These are phyloP conservation scores for Parathielavia appendiculata DNA, from an alignment of 495 filamentous ascomycete species.

Conservation along the genomic window DNA sequence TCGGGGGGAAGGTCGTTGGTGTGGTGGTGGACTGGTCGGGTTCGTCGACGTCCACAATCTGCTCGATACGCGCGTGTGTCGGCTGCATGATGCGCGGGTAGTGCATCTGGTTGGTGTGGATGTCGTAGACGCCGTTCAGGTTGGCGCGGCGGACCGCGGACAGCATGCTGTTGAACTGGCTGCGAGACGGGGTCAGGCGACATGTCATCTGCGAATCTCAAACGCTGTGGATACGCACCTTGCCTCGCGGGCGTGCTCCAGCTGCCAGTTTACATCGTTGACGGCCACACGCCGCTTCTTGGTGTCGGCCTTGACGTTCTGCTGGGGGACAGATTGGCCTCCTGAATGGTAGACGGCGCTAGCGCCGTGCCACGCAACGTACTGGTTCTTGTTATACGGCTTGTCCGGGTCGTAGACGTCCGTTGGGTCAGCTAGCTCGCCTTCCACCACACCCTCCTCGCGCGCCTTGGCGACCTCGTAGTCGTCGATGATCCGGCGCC, in stretches of 20 bases:
- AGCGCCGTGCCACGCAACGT: conserved; percentile 96
- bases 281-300: conserved; percentile 83
- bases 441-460: conserved; percentile 77
- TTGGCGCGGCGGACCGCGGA: conserved; percentile 59
- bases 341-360: conserved; percentile 90
- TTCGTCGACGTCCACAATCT: conserved; percentile 37
- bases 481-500: conserved; percentile 78
- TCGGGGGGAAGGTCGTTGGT: conserved; percentile 53
- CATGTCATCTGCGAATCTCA: neutral
- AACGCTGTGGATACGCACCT: conserved; percentile 51
- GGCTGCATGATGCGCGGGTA: conserved; percentile 87
- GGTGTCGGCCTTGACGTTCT: conserved; percentile 62
- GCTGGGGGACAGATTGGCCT: conserved; percentile 67
- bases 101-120: conserved; percentile 86
- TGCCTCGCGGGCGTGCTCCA: conserved; percentile 85
- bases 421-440: conserved; percentile 82
- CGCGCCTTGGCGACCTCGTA: conserved; percentile 77
- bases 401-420: conserved; percentile 70
- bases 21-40: conserved; percentile 3
- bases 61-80: conserved; percentile 76
- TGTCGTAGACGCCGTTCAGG: conserved; percentile 76
- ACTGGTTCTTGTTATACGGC: conserved; percentile 88
- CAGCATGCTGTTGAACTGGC: conserved; percentile 74
- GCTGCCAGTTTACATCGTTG: conserved; percentile 97
- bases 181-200: conserved; percentile 34